Conservation (phyloP, 1,284 basidiomycete species). For the Caloboletus firmus region DNA sequence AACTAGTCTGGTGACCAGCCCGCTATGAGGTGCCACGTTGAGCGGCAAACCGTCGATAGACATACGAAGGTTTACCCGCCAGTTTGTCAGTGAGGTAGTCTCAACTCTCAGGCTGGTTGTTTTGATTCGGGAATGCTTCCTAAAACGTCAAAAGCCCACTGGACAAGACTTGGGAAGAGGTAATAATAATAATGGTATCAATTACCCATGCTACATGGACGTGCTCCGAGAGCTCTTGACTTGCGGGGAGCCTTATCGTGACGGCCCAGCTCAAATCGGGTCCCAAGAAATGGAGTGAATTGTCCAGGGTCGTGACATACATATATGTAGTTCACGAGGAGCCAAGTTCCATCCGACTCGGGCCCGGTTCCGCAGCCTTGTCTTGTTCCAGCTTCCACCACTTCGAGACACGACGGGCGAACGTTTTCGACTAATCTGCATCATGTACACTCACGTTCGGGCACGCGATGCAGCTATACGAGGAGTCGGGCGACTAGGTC, state of each 20-base stretch:
- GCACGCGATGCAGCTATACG: constrained; percentile 12
- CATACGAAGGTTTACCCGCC: too few species aligned
- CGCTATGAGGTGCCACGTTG: too few species aligned
- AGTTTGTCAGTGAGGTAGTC: neutral
- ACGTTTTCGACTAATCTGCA: neutral
- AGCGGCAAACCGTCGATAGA: too few species aligned
- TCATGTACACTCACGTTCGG: constrained; percentile 22
- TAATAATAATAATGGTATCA: too few species aligned
- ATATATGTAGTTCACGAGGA: constrained; percentile 3
- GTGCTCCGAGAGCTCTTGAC: too few species aligned
- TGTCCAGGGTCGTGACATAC: neutral
- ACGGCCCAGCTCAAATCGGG: neutral
- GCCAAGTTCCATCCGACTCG: constrained; percentile 21
- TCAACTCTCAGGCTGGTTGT: too few species aligned
- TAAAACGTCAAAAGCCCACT: neutral
- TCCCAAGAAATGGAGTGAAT: neutral
- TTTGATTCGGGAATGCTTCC: neutral
- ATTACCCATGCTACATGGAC: neutral
- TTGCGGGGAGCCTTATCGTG: neutral
- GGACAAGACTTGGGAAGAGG: too few species aligned
- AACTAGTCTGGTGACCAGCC: too few species aligned
- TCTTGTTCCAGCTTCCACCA: neutral
- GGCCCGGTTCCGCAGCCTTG: neutral
- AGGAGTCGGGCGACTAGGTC: constrained; percentile 7
- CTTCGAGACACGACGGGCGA: neutral